A percentile compares a stretch with the other conserved stretches of the same genome.
phyloP scores from a whole-genome alignment of 2,329 filamentous ascomycete species.

The Ilyonectria mors-panacis region DNA sequence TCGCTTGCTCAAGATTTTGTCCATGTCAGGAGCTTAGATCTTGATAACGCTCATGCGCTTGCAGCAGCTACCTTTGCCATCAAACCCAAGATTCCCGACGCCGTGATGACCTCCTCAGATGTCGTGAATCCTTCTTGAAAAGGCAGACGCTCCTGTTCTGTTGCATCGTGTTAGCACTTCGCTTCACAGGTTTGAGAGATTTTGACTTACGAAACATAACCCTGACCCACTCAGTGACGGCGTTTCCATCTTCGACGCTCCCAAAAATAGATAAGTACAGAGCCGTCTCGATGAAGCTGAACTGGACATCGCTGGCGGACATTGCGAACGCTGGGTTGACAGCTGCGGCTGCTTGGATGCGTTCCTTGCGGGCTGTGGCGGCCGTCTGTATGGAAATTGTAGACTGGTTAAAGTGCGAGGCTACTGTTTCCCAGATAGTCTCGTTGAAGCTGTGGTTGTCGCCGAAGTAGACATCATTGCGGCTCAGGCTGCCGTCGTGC shows the following conservation, averaged over 20 bases:
- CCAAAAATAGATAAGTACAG: conserved; percentile 43
- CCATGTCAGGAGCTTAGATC: not conserved
- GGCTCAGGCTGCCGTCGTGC: conserved; percentile 44
- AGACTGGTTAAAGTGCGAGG: conserved; percentile 36
- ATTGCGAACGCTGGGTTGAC: conserved; percentile 38
- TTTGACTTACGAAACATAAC: conserved; percentile 39
- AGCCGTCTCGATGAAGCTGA: conserved; percentile 42
- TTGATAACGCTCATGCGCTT: conserved; percentile 7
- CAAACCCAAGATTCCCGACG: conserved; percentile 35
- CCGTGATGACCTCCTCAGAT: conserved; percentile 34
- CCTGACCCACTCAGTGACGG: conserved; percentile 41
- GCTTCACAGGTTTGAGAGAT: not conserved
- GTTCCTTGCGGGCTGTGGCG: conserved; percentile 39
- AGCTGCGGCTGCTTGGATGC: conserved; percentile 34
- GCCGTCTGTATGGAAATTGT: conserved; percentile 43
- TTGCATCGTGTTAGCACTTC: conserved; percentile 3
- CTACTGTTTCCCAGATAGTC: conserved; percentile 38
- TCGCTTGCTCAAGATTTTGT: not conserved
- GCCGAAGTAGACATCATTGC: conserved; percentile 40
- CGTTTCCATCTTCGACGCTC: conserved; percentile 33
- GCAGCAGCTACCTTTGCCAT: conserved; percentile 34
- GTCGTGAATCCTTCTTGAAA: conserved; percentile 39
- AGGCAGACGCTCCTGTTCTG: conserved; percentile 42
- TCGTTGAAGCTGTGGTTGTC: conserved; percentile 44
- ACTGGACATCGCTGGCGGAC: conserved; percentile 12